These are phyloP conservation scores for Lodderomyces pseudojiufengensis DNA, from an alignment of 1,139 yeast species.

Conservation along the genomic window DNA sequence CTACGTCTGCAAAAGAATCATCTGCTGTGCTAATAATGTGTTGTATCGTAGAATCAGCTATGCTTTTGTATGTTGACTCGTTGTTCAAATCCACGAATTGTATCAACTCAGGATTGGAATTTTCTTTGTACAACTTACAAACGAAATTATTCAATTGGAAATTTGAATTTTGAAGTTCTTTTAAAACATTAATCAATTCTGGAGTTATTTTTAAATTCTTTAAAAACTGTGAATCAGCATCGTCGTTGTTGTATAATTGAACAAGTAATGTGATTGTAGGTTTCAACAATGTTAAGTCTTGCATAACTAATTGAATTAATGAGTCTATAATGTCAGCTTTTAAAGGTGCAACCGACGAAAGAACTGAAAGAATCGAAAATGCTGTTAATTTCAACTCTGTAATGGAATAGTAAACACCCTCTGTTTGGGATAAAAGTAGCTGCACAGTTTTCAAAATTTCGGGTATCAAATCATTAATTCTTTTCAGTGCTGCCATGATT, in stretches of 20 bases:
- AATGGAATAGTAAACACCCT: slow-evolving; percentile 30
- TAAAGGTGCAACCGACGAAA: slow-evolving; percentile 69
- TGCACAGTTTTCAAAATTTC: slow-evolving; percentile 57
- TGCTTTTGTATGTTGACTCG: slow-evolving; percentile 21
- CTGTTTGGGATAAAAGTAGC: slow-evolving; percentile 32
- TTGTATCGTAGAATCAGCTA: slow-evolving; percentile 22
- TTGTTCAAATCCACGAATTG: slow-evolving; percentile 20
- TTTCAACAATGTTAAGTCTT: slow-evolving; percentile 19
- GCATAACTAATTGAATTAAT: slow-evolving; percentile 60
- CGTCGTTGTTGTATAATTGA: slow-evolving; percentile 29
- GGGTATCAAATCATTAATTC: slow-evolving; percentile 43
- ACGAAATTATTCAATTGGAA: slow-evolving; percentile 6
- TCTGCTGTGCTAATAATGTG: slow-evolving; percentile 12
- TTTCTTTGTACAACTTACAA: too few species aligned
- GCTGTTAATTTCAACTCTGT: slow-evolving; percentile 78
- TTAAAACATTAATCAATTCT: slow-evolving; percentile 7
- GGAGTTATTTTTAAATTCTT: slow-evolving; percentile 12
- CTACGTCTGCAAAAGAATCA: too few species aligned
- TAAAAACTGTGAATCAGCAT: slow-evolving; percentile 17
- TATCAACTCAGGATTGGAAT: slow-evolving; percentile 19
- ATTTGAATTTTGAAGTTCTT: slow-evolving; percentile 22
- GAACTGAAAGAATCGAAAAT: slow-evolving; percentile 74
- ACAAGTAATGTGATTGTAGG: slow-evolving; percentile 41
- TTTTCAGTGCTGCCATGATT: slow-evolving; percentile 32
- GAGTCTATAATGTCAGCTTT: slow-evolving; percentile 61